Base-by-base conservation (phyloP, 2,329 filamentous ascomycete genomes). In the Ramularia endophylla region DNA sequence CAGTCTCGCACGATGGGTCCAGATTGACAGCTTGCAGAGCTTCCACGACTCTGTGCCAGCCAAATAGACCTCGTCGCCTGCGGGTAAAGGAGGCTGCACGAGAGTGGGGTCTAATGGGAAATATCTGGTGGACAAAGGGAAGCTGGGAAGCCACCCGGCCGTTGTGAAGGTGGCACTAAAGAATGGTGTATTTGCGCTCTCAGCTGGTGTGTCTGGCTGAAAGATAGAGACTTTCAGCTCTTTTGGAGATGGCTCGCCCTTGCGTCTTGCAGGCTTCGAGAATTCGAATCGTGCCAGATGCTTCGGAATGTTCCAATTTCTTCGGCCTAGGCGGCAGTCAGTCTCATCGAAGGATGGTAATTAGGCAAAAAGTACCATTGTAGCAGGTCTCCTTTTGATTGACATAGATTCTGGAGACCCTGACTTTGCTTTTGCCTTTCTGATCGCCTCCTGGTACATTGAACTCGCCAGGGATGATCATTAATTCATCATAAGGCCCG, bases 231-330 rank as follows among this genome's bases (percentile, higher is more conserved):
- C 34, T 9, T 31, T 36, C 7, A 36, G 40, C 27, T 42, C 27
- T 8, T 19, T 33, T 9, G 37, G 27, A 19, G 28, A 29, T 17
- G 27, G 17, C 11, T 40, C 31, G 19, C 11, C 22, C 27, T 25
- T 25, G 22, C 22, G 22, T 25, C 22, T 25, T 18, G 25, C 20
- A 13, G 37, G 29, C 27, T 19, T 18, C 13, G 32, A 36, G 31
- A 27, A 41, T 19, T 41, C 38, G 22, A 41, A 41, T 6, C 38
- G 30, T 3, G 32, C 38, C 11, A 41, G 31, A 17, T 41, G 32
- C 35, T 41, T 41, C 12, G 38, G 31, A 12, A 41, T 41, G 38
- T 41, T 41, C 31, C 31, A 41, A 16, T 41, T 36, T n/a, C 22
- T 19, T 15, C 31, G 38, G 16, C 38, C 31, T 30, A 9, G 12